Evolutionary conservation across 2,329 filamentous ascomycete genomes (phyloP).

Genomic region (Leptographium lundbergii): DNA sequence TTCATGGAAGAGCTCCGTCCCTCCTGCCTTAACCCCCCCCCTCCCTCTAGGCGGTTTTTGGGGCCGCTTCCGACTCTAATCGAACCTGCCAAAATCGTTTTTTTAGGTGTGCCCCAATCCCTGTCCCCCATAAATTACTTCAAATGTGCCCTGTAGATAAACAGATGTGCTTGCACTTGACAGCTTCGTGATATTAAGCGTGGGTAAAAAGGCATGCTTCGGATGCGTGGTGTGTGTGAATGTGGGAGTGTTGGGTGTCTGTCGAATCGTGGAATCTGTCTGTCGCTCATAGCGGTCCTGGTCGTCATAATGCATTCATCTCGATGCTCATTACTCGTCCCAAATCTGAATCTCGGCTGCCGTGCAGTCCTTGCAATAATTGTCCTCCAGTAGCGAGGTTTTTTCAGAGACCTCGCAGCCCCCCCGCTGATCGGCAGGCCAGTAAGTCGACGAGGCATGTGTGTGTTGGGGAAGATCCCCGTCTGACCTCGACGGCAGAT

Average conservation of each 20-base stretch:
- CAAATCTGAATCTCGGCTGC: neutral
- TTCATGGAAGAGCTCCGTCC: neutral
- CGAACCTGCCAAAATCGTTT: neutral
- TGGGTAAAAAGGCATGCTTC: no score
- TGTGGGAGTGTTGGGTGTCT: no score
- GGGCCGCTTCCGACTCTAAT: neutral
- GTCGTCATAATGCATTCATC: neutral
- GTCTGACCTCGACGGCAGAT: slow-evolving; percentile 22
- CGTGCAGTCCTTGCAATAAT: neutral
- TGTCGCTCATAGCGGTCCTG: neutral
- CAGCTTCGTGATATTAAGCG: no score
- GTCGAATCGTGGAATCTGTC: neutral
- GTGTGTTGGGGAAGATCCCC: slow-evolving; percentile 5
- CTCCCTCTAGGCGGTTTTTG: neutral
- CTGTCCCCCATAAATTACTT: no score
- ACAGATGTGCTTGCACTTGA: no score
- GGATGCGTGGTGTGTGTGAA: no score
- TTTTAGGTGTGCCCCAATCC: no score
- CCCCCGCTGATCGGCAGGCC: neutral
- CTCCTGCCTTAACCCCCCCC: neutral
- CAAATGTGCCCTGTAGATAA: no score
- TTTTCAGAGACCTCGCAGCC: slow-evolving; percentile 4
- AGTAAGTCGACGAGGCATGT: neutral
- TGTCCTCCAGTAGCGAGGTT: slow-evolving; percentile 3
- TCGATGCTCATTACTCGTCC: neutral